Conservation (phyloP, 1,139 yeast species). For the Zygotorulaspora mrakii region DNA sequence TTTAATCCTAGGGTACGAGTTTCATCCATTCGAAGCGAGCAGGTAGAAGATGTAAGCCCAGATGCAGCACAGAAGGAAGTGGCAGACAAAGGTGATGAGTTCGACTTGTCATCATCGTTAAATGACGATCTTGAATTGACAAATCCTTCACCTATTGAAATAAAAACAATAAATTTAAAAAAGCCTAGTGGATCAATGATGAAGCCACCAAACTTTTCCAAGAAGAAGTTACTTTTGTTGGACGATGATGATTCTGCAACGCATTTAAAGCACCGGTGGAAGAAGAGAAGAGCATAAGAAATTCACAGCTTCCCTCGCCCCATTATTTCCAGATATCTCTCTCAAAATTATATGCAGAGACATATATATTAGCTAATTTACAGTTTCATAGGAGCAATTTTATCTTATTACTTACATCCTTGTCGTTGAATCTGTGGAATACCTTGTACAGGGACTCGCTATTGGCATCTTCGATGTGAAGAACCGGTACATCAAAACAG, state of each 20-base stretch:
- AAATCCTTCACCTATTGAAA: constrained; percentile 30
- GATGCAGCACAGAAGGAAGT: not conserved
- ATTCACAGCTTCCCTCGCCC: constrained; percentile 1
- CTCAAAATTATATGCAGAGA: too few species aligned
- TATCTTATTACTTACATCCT: constrained; percentile 53
- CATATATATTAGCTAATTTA: constrained; percentile 4
- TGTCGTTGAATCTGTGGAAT: constrained; percentile 70
- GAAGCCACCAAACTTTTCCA: constrained; percentile 15
- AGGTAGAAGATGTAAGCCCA: not conserved
- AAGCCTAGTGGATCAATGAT: constrained; percentile 14
- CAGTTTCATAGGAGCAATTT: constrained; percentile 19
- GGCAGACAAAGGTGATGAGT: constrained; percentile 25
- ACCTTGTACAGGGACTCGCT: constrained; percentile 52
- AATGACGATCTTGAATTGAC: constrained; percentile 34
- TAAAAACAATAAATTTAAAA: constrained; percentile 19
- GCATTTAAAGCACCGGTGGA: constrained; percentile 13
- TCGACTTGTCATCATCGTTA: constrained; percentile 33
- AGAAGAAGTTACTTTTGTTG: constrained; percentile 25
- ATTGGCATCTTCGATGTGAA: constrained; percentile 57
- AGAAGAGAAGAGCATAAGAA: constrained; percentile 16
- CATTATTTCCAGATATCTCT: too few species aligned
- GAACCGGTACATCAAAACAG: constrained; percentile 86
- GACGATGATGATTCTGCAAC: constrained; percentile 23
- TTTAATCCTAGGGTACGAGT: not conserved
- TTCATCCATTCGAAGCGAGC: not conserved